phyloP scores from a whole-genome alignment of 129 eudicot genomes.

The Arctium lappa region DNA sequence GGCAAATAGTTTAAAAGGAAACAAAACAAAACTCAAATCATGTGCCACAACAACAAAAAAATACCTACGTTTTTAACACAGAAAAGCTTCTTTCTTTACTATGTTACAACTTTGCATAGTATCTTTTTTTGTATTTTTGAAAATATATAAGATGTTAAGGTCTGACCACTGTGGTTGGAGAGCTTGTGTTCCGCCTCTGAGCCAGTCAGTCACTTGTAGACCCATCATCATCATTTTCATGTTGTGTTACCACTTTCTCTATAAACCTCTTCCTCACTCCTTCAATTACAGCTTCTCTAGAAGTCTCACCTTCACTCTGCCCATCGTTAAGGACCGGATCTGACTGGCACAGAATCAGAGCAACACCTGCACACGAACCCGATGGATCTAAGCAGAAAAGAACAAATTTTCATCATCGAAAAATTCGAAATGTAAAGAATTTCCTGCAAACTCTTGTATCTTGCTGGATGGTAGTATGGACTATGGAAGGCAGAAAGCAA shows the following conservation, averaged over 20 bases:
- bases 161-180: no score
- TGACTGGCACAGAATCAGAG: slow-evolving; percentile 70
- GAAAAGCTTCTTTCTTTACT: background rate
- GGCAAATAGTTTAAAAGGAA: background rate
- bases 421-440: background rate
- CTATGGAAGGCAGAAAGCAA: background rate
- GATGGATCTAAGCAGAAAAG: background rate
- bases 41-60: background rate
- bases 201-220: slow-evolving; percentile 58
- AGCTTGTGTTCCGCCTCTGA: no score
- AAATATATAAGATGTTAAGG: no score
- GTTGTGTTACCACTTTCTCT: slow-evolving; percentile 72
- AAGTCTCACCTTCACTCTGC: slow-evolving; percentile 61
- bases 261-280: slow-evolving; percentile 79
- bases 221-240: slow-evolving; percentile 85
- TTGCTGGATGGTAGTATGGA: no score
- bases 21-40: background rate
- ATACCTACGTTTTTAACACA: background rate
- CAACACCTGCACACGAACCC: slow-evolving; percentile 54
- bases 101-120: no score
- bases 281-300: slow-evolving; percentile 66
- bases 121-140: no score
- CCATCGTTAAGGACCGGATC: slow-evolving; percentile 93
- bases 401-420: background rate
- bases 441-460: background rate